Base-by-base conservation (phyloP, 2,329 filamentous ascomycete genomes). In the Aspergillus fumigatus region DNA sequence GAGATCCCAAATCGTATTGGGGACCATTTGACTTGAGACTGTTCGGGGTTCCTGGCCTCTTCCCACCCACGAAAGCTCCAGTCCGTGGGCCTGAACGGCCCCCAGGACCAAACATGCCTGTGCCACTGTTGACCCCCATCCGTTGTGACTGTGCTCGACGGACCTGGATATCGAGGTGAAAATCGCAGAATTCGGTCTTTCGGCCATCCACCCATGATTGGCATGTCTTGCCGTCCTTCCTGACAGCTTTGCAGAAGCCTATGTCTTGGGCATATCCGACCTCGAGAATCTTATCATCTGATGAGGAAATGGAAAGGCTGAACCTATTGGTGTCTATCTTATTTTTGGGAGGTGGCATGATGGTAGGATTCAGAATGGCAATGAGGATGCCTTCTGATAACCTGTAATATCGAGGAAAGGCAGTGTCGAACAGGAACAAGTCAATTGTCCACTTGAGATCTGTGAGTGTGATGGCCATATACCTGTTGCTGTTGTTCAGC, bases 391-490 rank as follows among this genome's bases (percentile, higher is more conserved):
- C 94, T 1, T 90, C 84, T 0, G 87, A 87, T n/a, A 97, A 79
- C 70, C 96, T 96, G 88, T 93, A 97, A 77, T 94, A 99, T 54
- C 89, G 86, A 17, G 90, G 88, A 66, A 97, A 97, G 6, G 91
- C 95, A 0, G 88, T 86, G 66, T 90, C 89, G 74, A 99, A 99
- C 14, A 99, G 83, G 66, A 92, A 97, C 45, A 97, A 82, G 62
- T 97, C 92, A 11, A 99, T 74, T 65, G 96, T 91, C 85, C 87
- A 96, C 66, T 91, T 88, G 10, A 99, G 79, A 72, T 99, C 93
- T 0, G 90, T 91, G 2, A 99, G 80, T 1, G 85, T 90, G 59
- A 99, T 79, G 1, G 93, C 88, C 89, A 99, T 97, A 77, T 95
- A 99, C 72, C 96, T 97, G 51, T 88, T 88, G 2, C 70, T 75